These are phyloP conservation scores for Moniliella sp. DNA, from an alignment of 1,284 basidiomycete genomes.

Conservation along the genomic window DNA sequence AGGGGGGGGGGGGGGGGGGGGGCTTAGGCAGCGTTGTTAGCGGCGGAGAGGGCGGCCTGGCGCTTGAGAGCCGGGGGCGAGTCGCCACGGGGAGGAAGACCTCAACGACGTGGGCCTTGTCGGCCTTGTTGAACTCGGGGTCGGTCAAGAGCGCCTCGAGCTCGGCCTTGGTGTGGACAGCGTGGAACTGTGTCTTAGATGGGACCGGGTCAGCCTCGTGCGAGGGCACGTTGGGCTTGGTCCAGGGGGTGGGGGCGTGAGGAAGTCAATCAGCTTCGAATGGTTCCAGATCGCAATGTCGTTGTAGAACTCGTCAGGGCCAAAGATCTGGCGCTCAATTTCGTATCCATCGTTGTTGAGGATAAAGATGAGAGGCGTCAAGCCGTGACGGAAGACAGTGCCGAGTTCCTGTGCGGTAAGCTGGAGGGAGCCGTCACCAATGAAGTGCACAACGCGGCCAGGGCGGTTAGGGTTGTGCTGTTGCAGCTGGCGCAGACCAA, in stretches of 20 bases:
- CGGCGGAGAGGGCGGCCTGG: too few species aligned
- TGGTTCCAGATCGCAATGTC: constrained; percentile 15
- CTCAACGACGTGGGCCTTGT: constrained; percentile 55
- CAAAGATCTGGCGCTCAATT: constrained; percentile 62
- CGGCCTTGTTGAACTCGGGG: constrained; percentile 42
- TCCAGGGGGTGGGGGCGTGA: too few species aligned
- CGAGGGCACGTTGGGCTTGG: too few species aligned
- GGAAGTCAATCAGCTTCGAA: constrained; percentile 13
- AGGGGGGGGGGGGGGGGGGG: too few species aligned
- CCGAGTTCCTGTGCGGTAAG: constrained; percentile 44
- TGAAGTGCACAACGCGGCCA: constrained; percentile 60
- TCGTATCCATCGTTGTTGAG: constrained; percentile 75
- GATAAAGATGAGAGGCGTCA: constrained; percentile 60
- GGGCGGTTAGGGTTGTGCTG: too few species aligned
- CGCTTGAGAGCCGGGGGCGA: too few species aligned
- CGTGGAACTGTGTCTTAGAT: constrained; percentile 44
- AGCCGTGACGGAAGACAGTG: constrained; percentile 48
- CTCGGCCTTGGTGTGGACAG: constrained; percentile 45
- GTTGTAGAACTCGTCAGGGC: constrained; percentile 37
- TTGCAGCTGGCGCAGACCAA: constrained; percentile 51
- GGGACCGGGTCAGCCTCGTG: constrained; percentile 36
- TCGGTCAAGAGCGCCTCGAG: constrained; percentile 46
- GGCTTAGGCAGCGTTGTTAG: too few species aligned
- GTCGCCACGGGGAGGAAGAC: constrained; percentile 58
- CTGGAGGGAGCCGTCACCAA: constrained; percentile 45